These are phyloP conservation scores for Trichoderma sp. DNA, from an alignment of 2,329 filamentous ascomycete genomes.

Conservation along the genomic window DNA sequence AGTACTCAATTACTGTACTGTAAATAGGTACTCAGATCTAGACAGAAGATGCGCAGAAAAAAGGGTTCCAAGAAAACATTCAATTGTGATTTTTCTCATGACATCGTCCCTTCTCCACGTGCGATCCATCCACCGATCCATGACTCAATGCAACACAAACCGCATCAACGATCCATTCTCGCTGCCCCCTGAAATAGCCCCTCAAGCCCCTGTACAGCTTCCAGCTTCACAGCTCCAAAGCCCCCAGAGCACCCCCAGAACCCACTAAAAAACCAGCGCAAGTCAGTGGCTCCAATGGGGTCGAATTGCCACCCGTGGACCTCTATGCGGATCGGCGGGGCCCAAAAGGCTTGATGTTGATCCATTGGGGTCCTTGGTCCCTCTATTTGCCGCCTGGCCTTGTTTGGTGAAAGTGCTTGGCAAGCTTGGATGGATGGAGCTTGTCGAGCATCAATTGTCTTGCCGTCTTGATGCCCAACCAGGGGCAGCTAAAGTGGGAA, in stretches of 20 bases:
- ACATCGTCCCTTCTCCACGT: neutral
- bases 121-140: neutral
- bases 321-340: neutral
- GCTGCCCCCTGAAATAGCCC: neutral
- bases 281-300: neutral
- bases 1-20: neutral
- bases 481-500: neutral
- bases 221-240: neutral
- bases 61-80: neutral
- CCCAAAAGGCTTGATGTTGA: neutral
- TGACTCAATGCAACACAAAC: neutral
- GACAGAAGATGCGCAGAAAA: neutral
- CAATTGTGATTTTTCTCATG: neutral
- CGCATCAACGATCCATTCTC: neutral
- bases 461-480: neutral
- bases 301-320: neutral
- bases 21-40: neutral
- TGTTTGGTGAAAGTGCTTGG: neutral
- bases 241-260: neutral
- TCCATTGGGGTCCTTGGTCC: neutral
- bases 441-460: neutral
- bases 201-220: neutral
- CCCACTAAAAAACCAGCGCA: neutral
- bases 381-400: neutral
- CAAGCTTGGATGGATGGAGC: neutral